Conservation (phyloP, 2,329 filamentous ascomycete genomes). For the Geosmithia putterillii region DNA sequence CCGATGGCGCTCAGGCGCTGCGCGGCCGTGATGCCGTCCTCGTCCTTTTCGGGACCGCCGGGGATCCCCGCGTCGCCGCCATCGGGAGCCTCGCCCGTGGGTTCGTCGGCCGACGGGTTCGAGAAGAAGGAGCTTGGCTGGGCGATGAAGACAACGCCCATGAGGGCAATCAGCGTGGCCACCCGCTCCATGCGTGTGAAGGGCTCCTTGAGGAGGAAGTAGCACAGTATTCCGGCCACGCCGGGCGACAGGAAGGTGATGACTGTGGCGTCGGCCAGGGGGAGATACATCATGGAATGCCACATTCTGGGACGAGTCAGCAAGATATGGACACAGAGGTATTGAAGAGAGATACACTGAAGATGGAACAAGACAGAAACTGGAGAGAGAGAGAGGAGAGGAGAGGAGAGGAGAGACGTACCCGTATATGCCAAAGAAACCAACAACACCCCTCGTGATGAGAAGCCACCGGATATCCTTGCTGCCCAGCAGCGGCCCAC, state of each 20-base stretch:
- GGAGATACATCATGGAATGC: conserved; percentile 58
- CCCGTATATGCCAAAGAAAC: conserved; percentile 69
- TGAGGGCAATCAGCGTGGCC: conserved; percentile 60
- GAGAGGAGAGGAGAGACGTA: not conserved
- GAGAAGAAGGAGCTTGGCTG: conserved; percentile 49
- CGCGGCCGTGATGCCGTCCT: conserved; percentile 36
- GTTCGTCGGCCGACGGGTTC: conserved; percentile 4
- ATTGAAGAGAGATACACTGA: not conserved
- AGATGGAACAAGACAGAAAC: too few relatives aligned
- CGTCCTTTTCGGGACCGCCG: conserved; percentile 13
- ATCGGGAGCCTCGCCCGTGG: conserved; percentile 7
- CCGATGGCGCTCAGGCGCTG: conserved; percentile 60
- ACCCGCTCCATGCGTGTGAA: conserved; percentile 70
- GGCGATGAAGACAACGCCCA: conserved; percentile 75
- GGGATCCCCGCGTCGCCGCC: conserved; percentile 8
- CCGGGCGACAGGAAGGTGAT: conserved; percentile 78
- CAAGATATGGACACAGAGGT: too few relatives aligned
- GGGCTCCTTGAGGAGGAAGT: conserved; percentile 59
- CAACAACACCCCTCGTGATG: conserved; percentile 53
- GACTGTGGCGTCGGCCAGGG: conserved; percentile 77
- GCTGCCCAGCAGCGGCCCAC: conserved; percentile 58
- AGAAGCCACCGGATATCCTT: conserved; percentile 56
- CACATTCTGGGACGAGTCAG: conserved; percentile 34
- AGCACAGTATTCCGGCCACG: conserved; percentile 69
- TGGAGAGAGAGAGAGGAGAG: too few relatives aligned